Conservation (phyloP, 2,329 filamentous ascomycete genomes). For the Neonectria ditissima region DNA sequence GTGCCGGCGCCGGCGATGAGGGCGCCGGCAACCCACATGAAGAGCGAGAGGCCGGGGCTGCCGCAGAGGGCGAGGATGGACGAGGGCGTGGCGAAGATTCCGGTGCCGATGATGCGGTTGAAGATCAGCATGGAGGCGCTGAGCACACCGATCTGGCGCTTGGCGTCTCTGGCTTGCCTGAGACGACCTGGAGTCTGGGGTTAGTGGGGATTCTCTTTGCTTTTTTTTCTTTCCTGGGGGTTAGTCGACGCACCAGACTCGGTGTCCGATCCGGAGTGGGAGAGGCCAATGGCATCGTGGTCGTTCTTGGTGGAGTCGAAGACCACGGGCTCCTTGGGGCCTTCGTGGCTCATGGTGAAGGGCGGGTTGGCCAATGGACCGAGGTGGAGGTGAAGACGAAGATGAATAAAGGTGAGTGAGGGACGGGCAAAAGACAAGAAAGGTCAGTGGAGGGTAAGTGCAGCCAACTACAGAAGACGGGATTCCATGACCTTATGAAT, state of each 20-base stretch:
- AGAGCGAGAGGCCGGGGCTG: conserved; percentile 70
- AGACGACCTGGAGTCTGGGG: conserved; percentile 44
- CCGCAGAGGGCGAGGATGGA: conserved; percentile 68
- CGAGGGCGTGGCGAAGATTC: conserved; percentile 74
- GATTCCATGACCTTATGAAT: conserved; percentile 17
- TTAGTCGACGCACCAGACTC: conserved; percentile 37
- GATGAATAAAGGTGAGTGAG: background rate
- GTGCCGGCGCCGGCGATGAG: conserved; percentile 72
- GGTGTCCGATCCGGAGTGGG: conserved; percentile 33
- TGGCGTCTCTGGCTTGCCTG: conserved; percentile 58
- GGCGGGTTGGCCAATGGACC: background rate
- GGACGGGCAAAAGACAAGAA: background rate
- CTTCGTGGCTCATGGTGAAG: conserved; percentile 38
- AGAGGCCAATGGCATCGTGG: conserved; percentile 17
- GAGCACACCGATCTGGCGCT: conserved; percentile 66
- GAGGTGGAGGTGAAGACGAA: background rate
- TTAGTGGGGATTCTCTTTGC: conserved; percentile 3
- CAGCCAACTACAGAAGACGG: background rate
- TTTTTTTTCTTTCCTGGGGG: background rate
- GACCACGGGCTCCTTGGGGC: conserved; percentile 30
- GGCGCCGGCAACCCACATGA: conserved; percentile 73
- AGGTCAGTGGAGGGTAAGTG: background rate
- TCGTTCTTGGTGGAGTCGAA: conserved; percentile 29
- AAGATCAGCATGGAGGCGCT: conserved; percentile 71
- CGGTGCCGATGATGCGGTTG: conserved; percentile 75